phyloP scores from a whole-genome alignment of 805 yeast genomes.

The Danielia reshetovae region DNA sequence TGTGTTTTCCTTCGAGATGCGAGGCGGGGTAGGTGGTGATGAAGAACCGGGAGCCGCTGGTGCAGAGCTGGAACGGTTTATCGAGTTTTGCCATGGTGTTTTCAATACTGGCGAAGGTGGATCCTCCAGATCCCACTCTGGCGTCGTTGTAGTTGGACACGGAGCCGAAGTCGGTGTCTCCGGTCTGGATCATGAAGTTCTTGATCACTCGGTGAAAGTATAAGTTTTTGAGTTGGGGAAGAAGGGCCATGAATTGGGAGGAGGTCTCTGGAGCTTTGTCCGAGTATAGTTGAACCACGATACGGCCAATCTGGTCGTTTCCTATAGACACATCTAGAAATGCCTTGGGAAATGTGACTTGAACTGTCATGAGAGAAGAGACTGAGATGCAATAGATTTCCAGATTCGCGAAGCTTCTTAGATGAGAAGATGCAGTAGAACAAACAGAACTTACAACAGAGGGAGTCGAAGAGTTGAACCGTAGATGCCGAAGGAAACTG shows the following conservation, averaged over 20 bases:
- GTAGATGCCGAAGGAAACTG: too few relatives aligned
- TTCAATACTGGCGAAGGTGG: slow-evolving; percentile 46
- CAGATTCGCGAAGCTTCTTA: too few relatives aligned
- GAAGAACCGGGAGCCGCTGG: slow-evolving; percentile 68
- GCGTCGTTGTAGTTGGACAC: slow-evolving; percentile 20
- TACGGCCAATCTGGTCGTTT: slow-evolving; percentile 45
- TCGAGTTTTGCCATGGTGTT: slow-evolving; percentile 44
- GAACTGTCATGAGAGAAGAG: slow-evolving; percentile 28
- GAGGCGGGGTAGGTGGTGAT: slow-evolving; percentile 66
- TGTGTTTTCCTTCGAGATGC: slow-evolving; percentile 71
- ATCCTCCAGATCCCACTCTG: slow-evolving; percentile 34
- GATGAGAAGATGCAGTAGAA: too few relatives aligned
- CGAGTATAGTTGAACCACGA: slow-evolving; percentile 52
- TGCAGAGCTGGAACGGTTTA: slow-evolving; percentile 48
- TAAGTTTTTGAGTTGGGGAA: slow-evolving; percentile 38
- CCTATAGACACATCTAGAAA: slow-evolving; percentile 54
- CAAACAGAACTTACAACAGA: too few relatives aligned
- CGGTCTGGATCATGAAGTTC: slow-evolving; percentile 70
- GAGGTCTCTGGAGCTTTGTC: slow-evolving; percentile 55
- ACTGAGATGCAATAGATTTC: too few relatives aligned
- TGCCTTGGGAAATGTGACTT: slow-evolving; percentile 24
- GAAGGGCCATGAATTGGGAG: slow-evolving; percentile 45
- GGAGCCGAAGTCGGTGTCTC: slow-evolving; percentile 49
- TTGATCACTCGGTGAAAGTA: slow-evolving; percentile 61
- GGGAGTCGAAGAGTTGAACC: too few relatives aligned